Evolutionary conservation across 225 moss, liverwort and hornwort genomes (phyloP), one percentile per base, ranked within the genome.

Genomic region (Polytrichum formosum): DNA sequence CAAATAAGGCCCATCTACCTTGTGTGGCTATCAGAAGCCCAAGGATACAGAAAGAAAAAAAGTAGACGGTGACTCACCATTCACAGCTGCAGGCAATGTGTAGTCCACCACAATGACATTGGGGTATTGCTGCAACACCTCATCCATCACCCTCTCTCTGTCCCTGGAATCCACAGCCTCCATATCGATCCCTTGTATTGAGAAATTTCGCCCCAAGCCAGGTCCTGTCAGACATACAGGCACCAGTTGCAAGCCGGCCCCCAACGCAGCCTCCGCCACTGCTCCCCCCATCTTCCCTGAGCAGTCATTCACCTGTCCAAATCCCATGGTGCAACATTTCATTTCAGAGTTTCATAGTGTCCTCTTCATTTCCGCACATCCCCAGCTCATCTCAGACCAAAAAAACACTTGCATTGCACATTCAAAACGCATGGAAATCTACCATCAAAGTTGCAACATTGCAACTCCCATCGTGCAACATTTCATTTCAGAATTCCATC

Each of bases 231-330:
- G 33, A 70, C 79, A 89, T 18, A 75, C 28, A 0, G 93, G 91
- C 76, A 94, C 90, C 26, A 97, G 61, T 30, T 76, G 72, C 23
- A 94, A 71, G 26, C 96, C 96, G 23, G 83, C 86, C 13, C 76
- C 82, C 1, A 93, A 77, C 17, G 88, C 93, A 53, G 88, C 94
- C 72, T 94, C 86, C 1, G 96, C 96, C 22, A 87, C 84, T 4
- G 92, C 94, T 69, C 79, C 84, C 17, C 96, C 96, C 96, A 97
- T 92, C 75, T 94, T 94, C 54, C 96, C 93, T 18, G 79, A 86
- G 67, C 87, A 80, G 61, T 75, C 84, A 65, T 91, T 97, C 63
- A 97, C 93, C 96, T 93, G 80, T 37, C n/a, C 46, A 46, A 46
- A 46, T 46, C 46, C 16, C 46, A 46, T 13, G 46, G 46, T 46